Evolutionary conservation across 2,329 filamentous ascomycete species (phyloP).

Genomic region (Fusarium siculi): DNA sequence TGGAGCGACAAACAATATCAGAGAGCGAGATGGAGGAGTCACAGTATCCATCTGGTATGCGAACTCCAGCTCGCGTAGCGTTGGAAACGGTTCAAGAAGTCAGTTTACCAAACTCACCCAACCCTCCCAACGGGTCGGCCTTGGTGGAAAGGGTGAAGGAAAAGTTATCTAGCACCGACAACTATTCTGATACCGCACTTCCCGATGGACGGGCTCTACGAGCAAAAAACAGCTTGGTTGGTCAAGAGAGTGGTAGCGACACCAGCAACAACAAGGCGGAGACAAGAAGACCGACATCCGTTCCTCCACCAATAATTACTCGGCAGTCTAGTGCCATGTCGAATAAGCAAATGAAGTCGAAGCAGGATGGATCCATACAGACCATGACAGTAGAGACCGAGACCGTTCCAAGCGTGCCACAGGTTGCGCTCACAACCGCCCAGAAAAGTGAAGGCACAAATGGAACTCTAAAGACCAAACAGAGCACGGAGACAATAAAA

Average conservation of each 20-base stretch:
- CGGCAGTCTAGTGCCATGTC: conserved; percentile 73
- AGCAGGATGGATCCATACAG: conserved; percentile 80
- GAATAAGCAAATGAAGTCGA: conserved; percentile 75
- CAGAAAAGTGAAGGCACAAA: conserved; percentile 71
- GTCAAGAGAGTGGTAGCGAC: conserved; percentile 73
- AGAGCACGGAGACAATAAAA: conserved; percentile 94
- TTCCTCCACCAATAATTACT: conserved; percentile 65
- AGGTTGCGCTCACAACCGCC: conserved; percentile 76
- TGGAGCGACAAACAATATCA: conserved; percentile 52
- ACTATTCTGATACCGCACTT: conserved; percentile 55
- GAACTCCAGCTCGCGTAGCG: conserved; percentile 70
- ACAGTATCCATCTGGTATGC: conserved; percentile 61
- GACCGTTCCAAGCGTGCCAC: conserved; percentile 90
- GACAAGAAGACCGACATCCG: conserved; percentile 55
- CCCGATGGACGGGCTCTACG: conserved; percentile 56
- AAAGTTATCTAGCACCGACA: conserved; percentile 55
- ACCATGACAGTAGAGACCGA: conserved; percentile 99
- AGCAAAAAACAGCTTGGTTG: conserved; percentile 58
- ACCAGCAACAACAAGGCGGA: conserved; percentile 63
- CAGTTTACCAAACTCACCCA: conserved; percentile 79
- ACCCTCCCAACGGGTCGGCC: conserved; percentile 56
- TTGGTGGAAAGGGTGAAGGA: conserved; percentile 63
- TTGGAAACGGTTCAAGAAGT: conserved; percentile 94
- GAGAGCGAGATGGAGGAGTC: conserved; percentile 66
- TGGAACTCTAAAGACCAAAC: conserved; percentile 84